phyloP scores from a whole-genome alignment of 306 rosid genomes.

The Ormosia emarginata region DNA sequence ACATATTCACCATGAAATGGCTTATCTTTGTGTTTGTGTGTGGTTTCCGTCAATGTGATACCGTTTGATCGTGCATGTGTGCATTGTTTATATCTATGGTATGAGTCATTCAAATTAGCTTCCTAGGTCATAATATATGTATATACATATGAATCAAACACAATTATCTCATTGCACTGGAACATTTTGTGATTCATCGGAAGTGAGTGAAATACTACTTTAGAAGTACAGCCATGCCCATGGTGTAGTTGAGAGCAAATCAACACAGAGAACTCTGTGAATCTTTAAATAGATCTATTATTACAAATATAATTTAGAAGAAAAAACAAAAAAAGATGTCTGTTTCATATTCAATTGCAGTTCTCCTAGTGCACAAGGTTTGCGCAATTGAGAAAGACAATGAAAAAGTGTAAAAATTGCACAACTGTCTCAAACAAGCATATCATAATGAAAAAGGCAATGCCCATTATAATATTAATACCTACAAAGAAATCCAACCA shows the following conservation, averaged over 20 bases:
- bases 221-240: not conserved
- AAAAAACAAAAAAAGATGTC: slow-evolving; percentile 4
- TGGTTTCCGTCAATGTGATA: not conserved
- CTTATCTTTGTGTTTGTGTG: not conserved
- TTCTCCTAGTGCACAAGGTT: slow-evolving; percentile 31
- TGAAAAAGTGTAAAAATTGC: slow-evolving; percentile 21
- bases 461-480: slow-evolving; percentile 18
- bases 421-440: slow-evolving; percentile 26
- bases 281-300: slow-evolving; percentile 23
- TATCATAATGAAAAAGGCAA: slow-evolving; percentile 17
- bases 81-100: not conserved
- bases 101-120: not conserved
- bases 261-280: slow-evolving; percentile 19
- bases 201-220: not conserved
- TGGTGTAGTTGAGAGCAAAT: slow-evolving; percentile 6
- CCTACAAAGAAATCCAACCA: slow-evolving; percentile 35
- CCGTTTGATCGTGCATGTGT: not conserved
- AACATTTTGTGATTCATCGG: not conserved
- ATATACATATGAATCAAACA: not conserved
- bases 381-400: slow-evolving; percentile 29
- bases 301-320: slow-evolving; percentile 23
- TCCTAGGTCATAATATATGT: not conserved
- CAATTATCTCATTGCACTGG: not conserved
- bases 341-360: slow-evolving; percentile 22
- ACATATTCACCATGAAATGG: not conserved